A percentile compares a stretch with the other conserved stretches of the same genome.
phyloP scores from a whole-genome alignment of 768 basidiomycete species.

The Xanthoconium stramineum region DNA sequence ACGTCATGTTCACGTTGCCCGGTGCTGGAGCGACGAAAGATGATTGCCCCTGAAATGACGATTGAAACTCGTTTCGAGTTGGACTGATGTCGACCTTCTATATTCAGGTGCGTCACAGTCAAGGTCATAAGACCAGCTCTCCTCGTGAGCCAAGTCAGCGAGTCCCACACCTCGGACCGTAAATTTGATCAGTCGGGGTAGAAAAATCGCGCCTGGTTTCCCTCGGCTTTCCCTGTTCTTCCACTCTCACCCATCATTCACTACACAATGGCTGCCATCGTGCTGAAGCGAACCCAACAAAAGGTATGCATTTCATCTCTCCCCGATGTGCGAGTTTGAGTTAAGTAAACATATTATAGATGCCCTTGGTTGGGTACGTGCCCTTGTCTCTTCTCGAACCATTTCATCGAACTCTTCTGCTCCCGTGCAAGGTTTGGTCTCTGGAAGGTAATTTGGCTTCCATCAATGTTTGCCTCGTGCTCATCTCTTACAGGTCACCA shows the following conservation, averaged over 20 bases:
- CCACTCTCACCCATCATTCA: conserved; percentile 6
- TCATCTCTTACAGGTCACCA: conserved; percentile 46
- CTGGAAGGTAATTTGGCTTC: conserved; percentile 53
- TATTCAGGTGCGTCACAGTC: not conserved
- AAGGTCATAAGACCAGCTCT: conserved; percentile 6
- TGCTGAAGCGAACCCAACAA: conserved; percentile 56
- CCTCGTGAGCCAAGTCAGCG: not conserved
- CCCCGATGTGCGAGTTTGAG: not conserved
- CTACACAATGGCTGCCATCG: conserved; percentile 46
- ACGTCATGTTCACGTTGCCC: no score
- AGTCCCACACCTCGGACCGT: conserved; percentile 12
- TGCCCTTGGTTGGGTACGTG: conserved; percentile 65
- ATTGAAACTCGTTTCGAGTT: not conserved
- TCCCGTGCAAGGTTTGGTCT: conserved; percentile 53
- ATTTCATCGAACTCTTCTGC: conserved; percentile 2
- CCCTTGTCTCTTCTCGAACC: conserved; percentile 2
- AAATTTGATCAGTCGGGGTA: not conserved
- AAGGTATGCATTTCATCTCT: conserved; percentile 39
- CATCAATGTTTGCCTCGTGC: not conserved
- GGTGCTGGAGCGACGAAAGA: no score
- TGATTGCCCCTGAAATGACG: no score
- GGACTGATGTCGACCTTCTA: no score
- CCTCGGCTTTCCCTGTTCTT: not conserved
- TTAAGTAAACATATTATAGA: conserved; percentile 37
- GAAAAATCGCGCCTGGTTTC: not conserved